Conservation (phyloP, 2,329 filamentous ascomycete genomes). For the Apiospora marii region DNA sequence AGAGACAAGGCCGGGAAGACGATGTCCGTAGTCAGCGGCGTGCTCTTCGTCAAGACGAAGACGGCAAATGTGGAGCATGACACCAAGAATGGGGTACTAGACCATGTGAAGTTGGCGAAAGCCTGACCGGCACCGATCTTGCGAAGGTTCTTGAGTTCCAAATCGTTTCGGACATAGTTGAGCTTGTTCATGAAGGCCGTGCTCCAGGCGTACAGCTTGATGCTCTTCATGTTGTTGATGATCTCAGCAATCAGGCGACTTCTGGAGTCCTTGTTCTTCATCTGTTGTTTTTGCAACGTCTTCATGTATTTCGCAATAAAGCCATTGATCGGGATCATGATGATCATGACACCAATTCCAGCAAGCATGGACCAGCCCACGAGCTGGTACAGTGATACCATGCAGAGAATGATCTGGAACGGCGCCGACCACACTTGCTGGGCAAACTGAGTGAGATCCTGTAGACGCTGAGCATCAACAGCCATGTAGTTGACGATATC, state of each 20-base stretch:
- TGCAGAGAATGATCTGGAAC: constrained; percentile 95
- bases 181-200: constrained; percentile 97
- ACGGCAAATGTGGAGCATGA: constrained; percentile 96
- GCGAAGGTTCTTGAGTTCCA: constrained; percentile 91
- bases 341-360: constrained; percentile 90
- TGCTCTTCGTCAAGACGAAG: constrained; percentile 84
- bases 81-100: constrained; percentile 94
- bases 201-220: constrained; percentile 98
- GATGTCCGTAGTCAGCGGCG: constrained; percentile 88
- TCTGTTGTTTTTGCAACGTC: constrained; percentile 91
- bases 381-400: constrained; percentile 95
- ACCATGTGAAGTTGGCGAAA: constrained; percentile 97
- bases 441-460: constrained; percentile 93
- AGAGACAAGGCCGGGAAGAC: constrained; percentile 91
- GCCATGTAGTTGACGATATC: constrained; percentile 99
- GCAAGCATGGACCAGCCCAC: constrained; percentile 95
- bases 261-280: constrained; percentile 98
- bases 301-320: constrained; percentile 94
- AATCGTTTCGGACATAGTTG: constrained; percentile 94
- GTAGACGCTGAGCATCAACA: constrained; percentile 92
- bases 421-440: constrained; percentile 97
- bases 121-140: constrained; percentile 96
- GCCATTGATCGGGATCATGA: constrained; percentile 97
- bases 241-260: constrained; percentile 97
- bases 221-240: constrained; percentile 99